Base-by-base conservation (phyloP, 108 stramenopile species). In the Discostella pseudostelligera region DNA sequence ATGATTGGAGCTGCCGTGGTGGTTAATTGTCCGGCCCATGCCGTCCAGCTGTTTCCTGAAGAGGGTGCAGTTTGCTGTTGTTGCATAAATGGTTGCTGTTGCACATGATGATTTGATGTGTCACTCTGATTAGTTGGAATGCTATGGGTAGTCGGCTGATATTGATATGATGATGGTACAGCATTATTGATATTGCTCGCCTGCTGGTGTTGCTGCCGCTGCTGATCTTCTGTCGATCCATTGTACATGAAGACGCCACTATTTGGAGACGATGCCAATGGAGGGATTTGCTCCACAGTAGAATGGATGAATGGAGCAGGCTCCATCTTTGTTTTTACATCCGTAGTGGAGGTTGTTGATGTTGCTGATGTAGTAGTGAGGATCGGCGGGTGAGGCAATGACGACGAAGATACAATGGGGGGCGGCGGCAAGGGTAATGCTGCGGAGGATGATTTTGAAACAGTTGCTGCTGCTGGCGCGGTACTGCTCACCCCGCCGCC, bases 221-320 rank as follows among this genome's bases (percentile, higher is more conserved):
- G 47, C 47, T 48, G 28, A 4, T 47, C n/a, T 35, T 36, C 28
- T 28, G 44, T 44, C 43, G 20, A 14, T 25, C 35, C 43, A 1
- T 21, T 51, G 60, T 17, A 4, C 28, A 70, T 21, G 4, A 28
- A 55, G 1, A 37, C 36, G n/a, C 62, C 62, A 48, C 62, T 64
- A 19, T 51, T 54, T 3, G 73, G 73, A 1, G 73, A 65, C 16
- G 63, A 65, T 39, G 73, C 11, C 14, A 74, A 47, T 67, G 65
- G 47, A 0, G 73, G 73, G 39, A 74, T 74, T 67, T 67, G 44
- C 46, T 70, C 70, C 12, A 39, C 55, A 0, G 75, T 76, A 2
- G 75, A 65, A 58, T 71, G 75, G n/a, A 65, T 59, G 2, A 65
- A 25, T 59, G 37, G 59, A 12, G 51, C 32, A 3, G 26, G 40